These are phyloP conservation scores for Galeopsis tetrahit DNA, from an alignment of 257 asterid genomes.

Conservation along the genomic window DNA sequence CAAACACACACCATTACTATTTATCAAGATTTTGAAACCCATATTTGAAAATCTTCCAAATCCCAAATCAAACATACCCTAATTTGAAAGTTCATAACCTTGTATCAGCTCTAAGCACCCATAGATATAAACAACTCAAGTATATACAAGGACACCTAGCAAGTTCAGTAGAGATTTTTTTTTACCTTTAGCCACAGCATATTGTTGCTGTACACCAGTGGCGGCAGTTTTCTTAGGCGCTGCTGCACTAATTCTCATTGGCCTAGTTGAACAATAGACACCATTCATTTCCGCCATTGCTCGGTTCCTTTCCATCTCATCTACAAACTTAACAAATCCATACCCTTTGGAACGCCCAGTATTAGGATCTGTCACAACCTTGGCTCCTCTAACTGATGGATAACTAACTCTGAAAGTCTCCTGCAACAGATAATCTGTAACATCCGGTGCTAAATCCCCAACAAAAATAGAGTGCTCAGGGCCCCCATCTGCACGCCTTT, in stretches of 20 bases:
- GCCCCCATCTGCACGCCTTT: conserved; percentile 74
- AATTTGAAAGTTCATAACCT: conserved; percentile 17
- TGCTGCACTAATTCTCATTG: conserved; percentile 99
- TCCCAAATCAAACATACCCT: not conserved
- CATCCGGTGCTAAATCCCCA: conserved; percentile 99
- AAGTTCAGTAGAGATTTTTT: conserved; percentile 16
- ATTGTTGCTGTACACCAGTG: conserved; percentile 64
- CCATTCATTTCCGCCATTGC: conserved; percentile 99
- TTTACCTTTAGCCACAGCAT: conserved; percentile 79
- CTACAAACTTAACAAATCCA: conserved; percentile 97
- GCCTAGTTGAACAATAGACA: conserved; percentile 90
- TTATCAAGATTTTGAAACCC: too few relatives aligned
- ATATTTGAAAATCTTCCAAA: too few relatives aligned
- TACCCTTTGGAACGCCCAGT: conserved; percentile 98
- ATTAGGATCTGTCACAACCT: conserved; percentile 97
- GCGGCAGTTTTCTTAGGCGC: conserved; percentile 83
- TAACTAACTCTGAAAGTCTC: conserved; percentile 89
- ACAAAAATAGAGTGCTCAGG: conserved; percentile 98
- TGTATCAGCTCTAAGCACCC: conserved; percentile 11
- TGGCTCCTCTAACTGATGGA: conserved; percentile 95
- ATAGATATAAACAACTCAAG: conserved; percentile 12
- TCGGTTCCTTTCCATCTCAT: conserved; percentile 87
- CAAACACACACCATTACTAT: too few relatives aligned
- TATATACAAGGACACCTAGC: conserved; percentile 26
- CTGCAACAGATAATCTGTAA: conserved; percentile 89